These are phyloP conservation scores for Clonostachys byssicola DNA, from an alignment of 2,329 filamentous ascomycete species.

Conservation along the genomic window DNA sequence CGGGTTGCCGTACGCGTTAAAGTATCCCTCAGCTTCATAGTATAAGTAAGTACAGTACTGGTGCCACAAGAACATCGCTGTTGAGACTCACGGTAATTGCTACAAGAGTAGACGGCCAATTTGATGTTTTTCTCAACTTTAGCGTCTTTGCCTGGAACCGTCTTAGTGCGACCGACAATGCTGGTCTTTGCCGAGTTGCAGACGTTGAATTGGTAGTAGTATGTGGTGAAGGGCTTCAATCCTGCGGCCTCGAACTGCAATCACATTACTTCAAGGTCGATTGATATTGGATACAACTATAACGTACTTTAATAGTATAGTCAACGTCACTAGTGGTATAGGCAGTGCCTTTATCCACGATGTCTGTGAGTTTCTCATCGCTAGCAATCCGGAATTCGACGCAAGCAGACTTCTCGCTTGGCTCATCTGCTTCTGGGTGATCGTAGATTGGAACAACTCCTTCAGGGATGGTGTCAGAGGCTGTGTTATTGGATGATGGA, in stretches of 20 bases:
- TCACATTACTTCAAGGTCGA: too few species aligned
- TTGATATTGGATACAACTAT: too few species aligned
- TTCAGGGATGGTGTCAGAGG: background rate
- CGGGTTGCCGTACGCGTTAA: slow-evolving; percentile 51
- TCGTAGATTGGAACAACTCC: background rate
- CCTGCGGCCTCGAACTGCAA: slow-evolving; percentile 55
- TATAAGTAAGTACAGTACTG: background rate
- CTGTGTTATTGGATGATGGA: slow-evolving; percentile 9
- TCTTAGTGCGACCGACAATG: slow-evolving; percentile 63
- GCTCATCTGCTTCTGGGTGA: background rate
- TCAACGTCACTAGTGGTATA: slow-evolving; percentile 69
- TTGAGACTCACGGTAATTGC: slow-evolving; percentile 43
- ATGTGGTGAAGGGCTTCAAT: slow-evolving; percentile 56
- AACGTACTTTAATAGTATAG: slow-evolving; percentile 60
- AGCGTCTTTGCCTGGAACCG: slow-evolving; percentile 50
- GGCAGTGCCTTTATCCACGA: slow-evolving; percentile 39
- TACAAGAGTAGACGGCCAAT: slow-evolving; percentile 64
- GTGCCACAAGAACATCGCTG: background rate
- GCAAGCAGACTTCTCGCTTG: background rate
- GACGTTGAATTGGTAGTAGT: slow-evolving; percentile 65
- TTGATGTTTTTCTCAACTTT: slow-evolving; percentile 43
- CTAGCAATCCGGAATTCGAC: background rate
- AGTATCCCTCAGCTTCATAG: slow-evolving; percentile 32
- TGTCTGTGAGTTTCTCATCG: background rate
- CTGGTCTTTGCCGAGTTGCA: slow-evolving; percentile 57